These are phyloP conservation scores for Paraconiothyrium sp. DNA, from an alignment of 2,329 filamentous ascomycete species.

Conservation along the genomic window DNA sequence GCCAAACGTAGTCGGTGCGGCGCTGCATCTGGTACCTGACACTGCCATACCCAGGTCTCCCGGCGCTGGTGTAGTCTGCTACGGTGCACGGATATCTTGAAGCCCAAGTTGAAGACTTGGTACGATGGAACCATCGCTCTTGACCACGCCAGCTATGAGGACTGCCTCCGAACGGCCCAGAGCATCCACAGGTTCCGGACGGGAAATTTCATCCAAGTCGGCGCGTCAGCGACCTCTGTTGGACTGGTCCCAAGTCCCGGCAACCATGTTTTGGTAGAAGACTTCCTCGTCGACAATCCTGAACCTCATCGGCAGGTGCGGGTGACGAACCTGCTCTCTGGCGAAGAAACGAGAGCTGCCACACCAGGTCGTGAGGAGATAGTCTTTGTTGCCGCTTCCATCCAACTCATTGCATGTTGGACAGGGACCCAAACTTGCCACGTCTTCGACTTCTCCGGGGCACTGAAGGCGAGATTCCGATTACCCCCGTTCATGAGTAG, in stretches of 20 bases:
- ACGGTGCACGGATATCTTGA: slow-evolving; percentile 35
- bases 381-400: slow-evolving; percentile 26
- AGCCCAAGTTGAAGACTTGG: slow-evolving; percentile 32
- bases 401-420: slow-evolving; percentile 35
- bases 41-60: slow-evolving; percentile 36
- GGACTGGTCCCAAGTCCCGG: not conserved
- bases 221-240: not conserved
- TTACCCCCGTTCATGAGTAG: slow-evolving; percentile 21
- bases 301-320: slow-evolving; percentile 20
- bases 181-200: slow-evolving; percentile 37
- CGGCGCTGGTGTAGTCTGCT: slow-evolving; percentile 43
- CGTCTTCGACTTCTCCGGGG: slow-evolving; percentile 29
- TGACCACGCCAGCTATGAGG: slow-evolving; percentile 25
- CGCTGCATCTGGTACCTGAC: slow-evolving; percentile 14
- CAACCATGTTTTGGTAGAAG: slow-evolving; percentile 21
- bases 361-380: slow-evolving; percentile 37
- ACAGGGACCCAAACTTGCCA: slow-evolving; percentile 30
- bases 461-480: slow-evolving; percentile 32
- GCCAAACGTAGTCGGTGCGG: not conserved
- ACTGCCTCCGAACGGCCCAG: slow-evolving; percentile 32
- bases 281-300: slow-evolving; percentile 31
- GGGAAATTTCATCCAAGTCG: slow-evolving; percentile 22
- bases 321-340: slow-evolving; percentile 36
- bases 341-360: slow-evolving; percentile 20
- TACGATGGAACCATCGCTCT: slow-evolving; percentile 27